phyloP scores from a whole-genome alignment of 179 eudicot species.

The Beta macrorhiza region DNA sequence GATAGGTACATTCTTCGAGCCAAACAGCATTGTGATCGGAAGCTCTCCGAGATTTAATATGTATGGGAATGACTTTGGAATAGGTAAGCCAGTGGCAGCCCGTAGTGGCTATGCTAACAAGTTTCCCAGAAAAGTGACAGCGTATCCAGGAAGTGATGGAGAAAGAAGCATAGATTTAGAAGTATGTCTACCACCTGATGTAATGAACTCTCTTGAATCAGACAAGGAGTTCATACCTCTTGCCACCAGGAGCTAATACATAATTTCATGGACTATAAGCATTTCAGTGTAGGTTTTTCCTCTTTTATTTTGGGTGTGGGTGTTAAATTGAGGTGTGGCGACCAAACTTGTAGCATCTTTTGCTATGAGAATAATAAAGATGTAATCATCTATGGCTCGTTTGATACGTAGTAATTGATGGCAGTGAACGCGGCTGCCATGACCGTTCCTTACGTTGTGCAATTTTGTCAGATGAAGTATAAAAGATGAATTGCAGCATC shows the following conservation, averaged over 20 bases:
- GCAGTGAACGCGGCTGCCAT: too few relatives aligned
- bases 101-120: slow-evolving; percentile 25
- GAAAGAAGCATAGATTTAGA: slow-evolving; percentile 23
- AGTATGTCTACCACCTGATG: slow-evolving; percentile 19
- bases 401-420: too few relatives aligned
- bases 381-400: neutral
- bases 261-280: neutral
- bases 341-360: neutral
- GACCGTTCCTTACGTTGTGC: too few relatives aligned
- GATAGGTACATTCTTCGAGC: slow-evolving; percentile 8
- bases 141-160: slow-evolving; percentile 19
- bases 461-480: too few relatives aligned
- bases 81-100: slow-evolving; percentile 18
- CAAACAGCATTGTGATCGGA: slow-evolving; percentile 17
- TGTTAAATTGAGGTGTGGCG: neutral
- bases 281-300: neutral
- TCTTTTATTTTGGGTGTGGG: neutral
- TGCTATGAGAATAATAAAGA: neutral
- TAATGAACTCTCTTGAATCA: slow-evolving; percentile 22
- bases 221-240: slow-evolving; percentile 26
- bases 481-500: too few relatives aligned
- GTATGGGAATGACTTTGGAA: slow-evolving; percentile 21
- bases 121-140: slow-evolving; percentile 22
- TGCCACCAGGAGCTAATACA: neutral
- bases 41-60: slow-evolving; percentile 22